Evolutionary conservation across 169 alveolate species (phyloP).

Genomic region (Plasmodium cynomolgi): DNA sequence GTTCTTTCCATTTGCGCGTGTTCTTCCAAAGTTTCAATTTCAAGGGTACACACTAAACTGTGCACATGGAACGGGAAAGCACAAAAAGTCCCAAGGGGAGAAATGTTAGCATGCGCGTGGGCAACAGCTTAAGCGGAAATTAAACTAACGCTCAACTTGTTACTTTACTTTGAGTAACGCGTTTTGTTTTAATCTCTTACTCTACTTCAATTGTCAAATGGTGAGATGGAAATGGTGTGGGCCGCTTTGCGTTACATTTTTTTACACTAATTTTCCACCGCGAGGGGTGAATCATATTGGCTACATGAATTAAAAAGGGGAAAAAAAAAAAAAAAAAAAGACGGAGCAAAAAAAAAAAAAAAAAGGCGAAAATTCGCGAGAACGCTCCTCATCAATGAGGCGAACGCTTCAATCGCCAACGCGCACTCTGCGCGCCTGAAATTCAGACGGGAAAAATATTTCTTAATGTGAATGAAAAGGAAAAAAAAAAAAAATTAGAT

Average conservation of each 20-base stretch:
- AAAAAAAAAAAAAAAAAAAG: neutral
- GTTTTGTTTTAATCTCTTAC: neutral
- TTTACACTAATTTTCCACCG: neutral
- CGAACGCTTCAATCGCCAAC: neutral
- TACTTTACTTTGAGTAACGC: neutral
- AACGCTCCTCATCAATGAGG: neutral
- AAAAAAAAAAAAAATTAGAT: constrained; percentile 10
- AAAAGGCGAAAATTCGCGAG: neutral
- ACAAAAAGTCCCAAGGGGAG: neutral
- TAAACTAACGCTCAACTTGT: neutral
- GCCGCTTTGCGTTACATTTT: neutral
- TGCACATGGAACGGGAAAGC: neutral
- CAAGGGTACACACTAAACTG: neutral
- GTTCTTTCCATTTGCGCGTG: neutral
- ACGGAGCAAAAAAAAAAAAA: neutral
- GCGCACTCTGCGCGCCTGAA: neutral
- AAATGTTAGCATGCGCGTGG: neutral
- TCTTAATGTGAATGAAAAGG: neutral
- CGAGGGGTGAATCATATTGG: neutral
- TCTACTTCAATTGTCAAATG: neutral
- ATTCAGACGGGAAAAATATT: neutral
- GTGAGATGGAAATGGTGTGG: neutral
- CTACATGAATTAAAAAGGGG: neutral
- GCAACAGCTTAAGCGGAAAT: neutral
- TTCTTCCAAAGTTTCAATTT: neutral